Conservation (phyloP, 2,329 filamentous ascomycete genomes). For the Didymella segeticola region DNA sequence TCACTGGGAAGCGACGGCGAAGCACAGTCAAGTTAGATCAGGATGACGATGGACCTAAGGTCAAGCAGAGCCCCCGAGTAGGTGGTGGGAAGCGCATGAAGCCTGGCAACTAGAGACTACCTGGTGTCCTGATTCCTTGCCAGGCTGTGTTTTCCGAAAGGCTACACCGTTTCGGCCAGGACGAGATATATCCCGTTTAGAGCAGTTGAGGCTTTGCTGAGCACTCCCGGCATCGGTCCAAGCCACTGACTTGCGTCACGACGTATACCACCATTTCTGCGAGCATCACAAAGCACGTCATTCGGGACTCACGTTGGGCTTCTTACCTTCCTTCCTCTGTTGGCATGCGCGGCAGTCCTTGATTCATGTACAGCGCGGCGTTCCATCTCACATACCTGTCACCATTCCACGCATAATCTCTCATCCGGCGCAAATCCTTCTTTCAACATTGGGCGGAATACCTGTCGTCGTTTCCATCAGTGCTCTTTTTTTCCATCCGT, state of each 20-base stretch:
- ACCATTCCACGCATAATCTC: conserved; percentile 2
- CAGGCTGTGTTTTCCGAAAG: neutral
- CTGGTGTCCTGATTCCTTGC: neutral
- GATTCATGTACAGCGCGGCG: conserved; percentile 19
- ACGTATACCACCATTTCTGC: no score
- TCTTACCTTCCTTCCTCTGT: neutral
- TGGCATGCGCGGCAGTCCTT: conserved; percentile 1
- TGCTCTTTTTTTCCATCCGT: neutral
- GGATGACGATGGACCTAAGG: conserved; percentile 56
- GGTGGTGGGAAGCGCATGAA: conserved; percentile 49
- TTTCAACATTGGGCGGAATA: conserved; percentile 7
- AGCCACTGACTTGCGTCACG: neutral
- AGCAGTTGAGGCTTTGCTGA: no score
- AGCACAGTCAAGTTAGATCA: conserved; percentile 67
- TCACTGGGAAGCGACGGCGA: conserved; percentile 65
- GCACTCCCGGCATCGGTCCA: neutral
- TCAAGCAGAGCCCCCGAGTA: conserved; percentile 57
- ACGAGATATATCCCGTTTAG: neutral
- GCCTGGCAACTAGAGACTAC: conserved; percentile 27
- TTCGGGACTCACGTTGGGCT: neutral
- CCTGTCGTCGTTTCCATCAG: neutral
- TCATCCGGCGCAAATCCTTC: conserved; percentile 5
- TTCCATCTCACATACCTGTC: conserved; percentile 9
- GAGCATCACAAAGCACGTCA: neutral
- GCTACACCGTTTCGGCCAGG: neutral